These are phyloP conservation scores for Claviceps fusiformis DNA, from an alignment of 2,329 filamentous ascomycete species.

Conservation along the genomic window DNA sequence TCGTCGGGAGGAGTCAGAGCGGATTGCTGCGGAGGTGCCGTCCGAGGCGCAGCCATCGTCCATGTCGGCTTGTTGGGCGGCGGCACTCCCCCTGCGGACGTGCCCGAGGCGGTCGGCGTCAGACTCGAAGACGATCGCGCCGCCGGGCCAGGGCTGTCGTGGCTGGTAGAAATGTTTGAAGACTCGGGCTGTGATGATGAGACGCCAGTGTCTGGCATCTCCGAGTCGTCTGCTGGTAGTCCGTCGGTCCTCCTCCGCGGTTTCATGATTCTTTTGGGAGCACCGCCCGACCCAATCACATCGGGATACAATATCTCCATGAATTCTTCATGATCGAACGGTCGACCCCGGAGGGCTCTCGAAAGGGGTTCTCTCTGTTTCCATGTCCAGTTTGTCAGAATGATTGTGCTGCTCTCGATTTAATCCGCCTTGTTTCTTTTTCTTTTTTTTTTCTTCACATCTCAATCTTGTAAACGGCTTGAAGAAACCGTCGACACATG, in stretches of 20 bases:
- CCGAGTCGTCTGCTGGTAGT: conserved; percentile 30
- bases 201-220: conserved; percentile 33
- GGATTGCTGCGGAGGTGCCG: conserved; percentile 25
- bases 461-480: neutral
- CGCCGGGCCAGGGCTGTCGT: conserved; percentile 14
- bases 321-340: conserved; percentile 47
- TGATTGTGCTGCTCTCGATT: neutral
- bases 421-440: neutral
- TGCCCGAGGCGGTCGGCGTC: conserved; percentile 14
- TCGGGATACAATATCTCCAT: conserved; percentile 49
- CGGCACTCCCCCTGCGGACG: conserved; percentile 11
- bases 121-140: conserved; percentile 17
- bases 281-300: conserved; percentile 44
- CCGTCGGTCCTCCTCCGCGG: conserved; percentile 35
- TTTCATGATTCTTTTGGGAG: conserved; percentile 45
- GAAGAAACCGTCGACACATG: neutral
- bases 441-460: neutral
- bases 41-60: conserved; percentile 25
- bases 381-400: neutral
- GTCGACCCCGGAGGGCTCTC: conserved; percentile 39
- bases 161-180: conserved; percentile 10
- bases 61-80: conserved; percentile 16
- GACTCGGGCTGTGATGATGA: conserved; percentile 29
- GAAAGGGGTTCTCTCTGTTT: conserved; percentile 45
- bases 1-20: conserved; percentile 45